Base-by-base conservation (phyloP, 176 grass and related monocot genomes). In the Carex littledalei region DNA sequence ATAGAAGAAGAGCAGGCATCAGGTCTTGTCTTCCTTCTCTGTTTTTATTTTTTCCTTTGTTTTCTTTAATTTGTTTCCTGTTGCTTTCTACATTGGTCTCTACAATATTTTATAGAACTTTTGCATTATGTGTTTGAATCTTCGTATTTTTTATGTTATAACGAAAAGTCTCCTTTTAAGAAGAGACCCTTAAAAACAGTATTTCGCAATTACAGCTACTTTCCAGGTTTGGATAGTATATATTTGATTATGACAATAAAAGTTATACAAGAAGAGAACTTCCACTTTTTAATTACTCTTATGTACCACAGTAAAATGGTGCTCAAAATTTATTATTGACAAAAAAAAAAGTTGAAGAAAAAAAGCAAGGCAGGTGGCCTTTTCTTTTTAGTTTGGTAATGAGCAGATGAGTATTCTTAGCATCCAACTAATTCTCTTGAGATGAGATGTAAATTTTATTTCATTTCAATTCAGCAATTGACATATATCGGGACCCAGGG, bases 1-100 rank as follows among this genome's bases (percentile, higher is more conserved):
- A 67, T 52, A 68, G 39, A 66, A 66, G n/a, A 66, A 64, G 22
- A 68, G 63, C 41, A 83, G 63, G 63, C 32, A 83, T 50, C 5
- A 81, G 58, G 14, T 56, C 29, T 20, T 80, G 53, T 59, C 49
- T 81, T 57, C 31, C 12, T 80, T 80, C 54, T 60, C 54, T 81
- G 67, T 63, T 81, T 81, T 15, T 31, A 63, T 24, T 63, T 49
- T 53, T 54, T 31, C 21, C n/a, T 68, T 67, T 67, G 7, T 83
- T 64, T 62, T 60, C 26, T 80, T 35, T 41, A 83, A 6, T 65
- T 64, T 65, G 8, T 11, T 77, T 56, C 50, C 50, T 9, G 56
- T 55, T 54, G 3, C 32, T 78, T 56, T 55, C 26, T 55, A 56
- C 32, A 78, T 55, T 78, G 74, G 49, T 32, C 56, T 55, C 13